Evolutionary conservation across 371 early-diverging fungal species (phyloP).

Genomic region (Mortierella sp.): DNA sequence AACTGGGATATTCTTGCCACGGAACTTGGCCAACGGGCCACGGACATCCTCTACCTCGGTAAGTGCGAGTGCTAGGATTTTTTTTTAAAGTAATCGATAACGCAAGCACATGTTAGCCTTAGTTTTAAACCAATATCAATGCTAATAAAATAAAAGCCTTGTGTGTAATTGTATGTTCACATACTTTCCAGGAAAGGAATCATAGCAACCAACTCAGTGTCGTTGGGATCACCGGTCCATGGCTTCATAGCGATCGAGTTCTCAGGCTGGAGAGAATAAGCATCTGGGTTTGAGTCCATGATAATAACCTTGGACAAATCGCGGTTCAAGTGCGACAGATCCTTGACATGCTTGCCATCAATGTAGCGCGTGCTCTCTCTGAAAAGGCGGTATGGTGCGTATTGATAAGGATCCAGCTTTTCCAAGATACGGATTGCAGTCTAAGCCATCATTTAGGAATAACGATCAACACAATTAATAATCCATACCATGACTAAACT

Average conservation of each 20-base stretch:
- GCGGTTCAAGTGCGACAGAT: constrained; percentile 92
- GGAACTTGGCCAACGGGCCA: constrained; percentile 74
- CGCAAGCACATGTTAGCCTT: not conserved
- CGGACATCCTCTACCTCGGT: constrained; percentile 84
- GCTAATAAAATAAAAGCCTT: not conserved
- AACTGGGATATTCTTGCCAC: constrained; percentile 74
- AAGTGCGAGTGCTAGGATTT: constrained; percentile 74
- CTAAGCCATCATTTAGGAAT: constrained; percentile 20
- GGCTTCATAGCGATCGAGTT: constrained; percentile 87
- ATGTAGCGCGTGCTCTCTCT: constrained; percentile 90
- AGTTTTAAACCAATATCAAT: not conserved
- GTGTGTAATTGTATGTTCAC: not conserved
- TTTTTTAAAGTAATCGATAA: not conserved
- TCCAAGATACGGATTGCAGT: constrained; percentile 84
- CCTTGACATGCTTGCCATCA: constrained; percentile 92
- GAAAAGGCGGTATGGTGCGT: constrained; percentile 87
- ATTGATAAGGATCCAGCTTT: constrained; percentile 91
- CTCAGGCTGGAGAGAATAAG: constrained; percentile 90
- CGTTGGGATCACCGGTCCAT: constrained; percentile 90
- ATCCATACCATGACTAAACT: not conserved
- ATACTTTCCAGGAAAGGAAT: constrained; percentile 93
- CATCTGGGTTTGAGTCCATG: constrained; percentile 89
- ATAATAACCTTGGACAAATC: constrained; percentile 93
- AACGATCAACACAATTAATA: not conserved
- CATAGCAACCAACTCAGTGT: constrained; percentile 83